Conservation (phyloP, 163 green algal genomes). For the Chlorella variabilis region DNA sequence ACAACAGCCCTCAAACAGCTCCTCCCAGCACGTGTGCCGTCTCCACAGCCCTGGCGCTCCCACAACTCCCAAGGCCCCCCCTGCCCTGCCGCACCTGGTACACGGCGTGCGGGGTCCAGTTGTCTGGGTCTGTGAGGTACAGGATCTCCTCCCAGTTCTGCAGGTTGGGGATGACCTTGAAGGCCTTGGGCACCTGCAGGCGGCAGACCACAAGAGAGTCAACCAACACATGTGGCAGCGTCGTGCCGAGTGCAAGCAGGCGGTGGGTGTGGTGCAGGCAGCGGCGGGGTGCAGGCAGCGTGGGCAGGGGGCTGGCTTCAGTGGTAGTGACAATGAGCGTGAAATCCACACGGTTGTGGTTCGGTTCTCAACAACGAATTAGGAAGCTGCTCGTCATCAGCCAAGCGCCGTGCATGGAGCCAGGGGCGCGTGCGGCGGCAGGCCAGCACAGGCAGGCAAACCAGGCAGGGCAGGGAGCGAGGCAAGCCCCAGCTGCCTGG, state of each 20-base stretch:
- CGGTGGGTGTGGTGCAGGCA: not conserved
- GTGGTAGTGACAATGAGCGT: slow-evolving; percentile 39
- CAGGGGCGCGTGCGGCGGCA: not conserved
- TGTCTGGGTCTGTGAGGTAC: slow-evolving; percentile 91
- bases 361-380: slow-evolving; percentile 42
- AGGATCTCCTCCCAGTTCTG: slow-evolving; percentile 98
- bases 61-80: no score
- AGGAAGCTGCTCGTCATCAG: slow-evolving; percentile 38
- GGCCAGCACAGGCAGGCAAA: not conserved
- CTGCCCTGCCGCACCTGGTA: slow-evolving; percentile 75
- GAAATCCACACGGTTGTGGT: slow-evolving; percentile 31
- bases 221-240: no score
- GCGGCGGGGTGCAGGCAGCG: not conserved
- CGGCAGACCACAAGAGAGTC: not conserved
- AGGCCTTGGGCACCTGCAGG: slow-evolving; percentile 82
- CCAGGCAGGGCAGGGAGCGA: no score
- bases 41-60: no score
- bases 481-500: no score
- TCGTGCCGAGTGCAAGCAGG: not conserved
- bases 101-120: slow-evolving; percentile 91
- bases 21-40: no score
- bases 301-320: slow-evolving; percentile 4
- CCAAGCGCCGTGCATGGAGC: not conserved
- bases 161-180: slow-evolving; percentile 97
- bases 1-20: no score